phyloP scores from a whole-genome alignment of 2,329 filamentous ascomycete genomes.

The Trichoderma breve region DNA sequence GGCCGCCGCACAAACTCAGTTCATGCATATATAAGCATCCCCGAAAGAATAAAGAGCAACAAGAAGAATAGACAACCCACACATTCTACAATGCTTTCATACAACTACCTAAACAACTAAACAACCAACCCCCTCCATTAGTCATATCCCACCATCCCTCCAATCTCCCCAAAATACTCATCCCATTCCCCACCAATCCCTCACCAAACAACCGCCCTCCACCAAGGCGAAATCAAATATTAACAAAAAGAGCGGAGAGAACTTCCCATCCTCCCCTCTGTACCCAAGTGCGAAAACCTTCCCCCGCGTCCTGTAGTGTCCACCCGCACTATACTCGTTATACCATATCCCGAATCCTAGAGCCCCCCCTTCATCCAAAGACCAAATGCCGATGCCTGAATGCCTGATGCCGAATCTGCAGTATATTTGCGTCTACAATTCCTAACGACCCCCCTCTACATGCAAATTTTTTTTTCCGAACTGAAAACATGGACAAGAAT shows the following conservation, averaged over 20 bases:
- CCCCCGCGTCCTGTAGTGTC: neutral
- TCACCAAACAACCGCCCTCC: neutral
- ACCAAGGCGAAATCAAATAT: neutral
- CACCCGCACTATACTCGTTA: neutral
- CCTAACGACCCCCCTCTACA: neutral
- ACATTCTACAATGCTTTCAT: neutral
- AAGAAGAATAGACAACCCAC: neutral
- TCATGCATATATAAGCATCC: neutral
- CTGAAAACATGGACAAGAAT: neutral
- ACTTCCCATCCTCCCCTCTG: neutral
- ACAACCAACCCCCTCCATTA: neutral
- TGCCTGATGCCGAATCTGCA: neutral
- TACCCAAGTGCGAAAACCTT: neutral
- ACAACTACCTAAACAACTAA: neutral
- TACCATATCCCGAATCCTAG: slow-evolving; percentile 4
- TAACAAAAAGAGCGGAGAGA: neutral
- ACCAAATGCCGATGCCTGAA: neutral
- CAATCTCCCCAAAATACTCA: neutral
- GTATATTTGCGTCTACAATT: neutral
- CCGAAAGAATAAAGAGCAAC: neutral
- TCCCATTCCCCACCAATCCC: neutral
- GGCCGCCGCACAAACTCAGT: neutral
- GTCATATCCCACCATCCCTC: neutral
- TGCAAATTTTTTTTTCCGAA: neutral
- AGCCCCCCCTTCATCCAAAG: neutral